Conservation (phyloP, 805 yeast genomes). For the Yarrowia sp. region DNA sequence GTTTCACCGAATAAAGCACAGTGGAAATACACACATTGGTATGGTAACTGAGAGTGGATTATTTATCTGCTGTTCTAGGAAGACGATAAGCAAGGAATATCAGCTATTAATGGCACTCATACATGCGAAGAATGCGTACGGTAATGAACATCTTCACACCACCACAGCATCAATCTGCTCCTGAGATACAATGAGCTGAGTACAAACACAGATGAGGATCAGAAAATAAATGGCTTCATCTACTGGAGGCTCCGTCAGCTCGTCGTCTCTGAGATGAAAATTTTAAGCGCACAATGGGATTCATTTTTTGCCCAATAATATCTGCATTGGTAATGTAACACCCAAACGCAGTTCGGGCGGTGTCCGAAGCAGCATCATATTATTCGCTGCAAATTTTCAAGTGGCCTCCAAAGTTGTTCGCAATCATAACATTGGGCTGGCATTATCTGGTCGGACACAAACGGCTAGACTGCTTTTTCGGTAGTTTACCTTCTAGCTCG, state of each 20-base stretch:
- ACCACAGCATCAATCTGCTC: too few relatives aligned
- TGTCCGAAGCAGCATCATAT: slow-evolving; percentile 1
- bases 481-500: background rate
- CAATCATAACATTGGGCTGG: background rate
- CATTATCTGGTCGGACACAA: background rate
- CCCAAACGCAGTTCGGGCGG: slow-evolving; percentile 5
- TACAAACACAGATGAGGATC: background rate
- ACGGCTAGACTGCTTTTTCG: background rate
- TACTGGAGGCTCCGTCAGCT: background rate
- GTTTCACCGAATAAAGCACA: too few relatives aligned
- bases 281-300: slow-evolving; percentile 27
- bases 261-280: background rate
- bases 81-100: too few relatives aligned
- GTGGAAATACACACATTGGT: too few relatives aligned
- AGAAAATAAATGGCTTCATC: background rate
- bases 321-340: slow-evolving; percentile 18
- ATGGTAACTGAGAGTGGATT: too few relatives aligned
- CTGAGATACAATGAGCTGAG: too few relatives aligned
- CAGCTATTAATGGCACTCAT: too few relatives aligned
- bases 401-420: background rate
- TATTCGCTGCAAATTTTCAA: background rate
- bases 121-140: too few relatives aligned
- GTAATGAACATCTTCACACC: too few relatives aligned
- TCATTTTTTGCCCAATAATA: slow-evolving; percentile 4
- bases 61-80: too few relatives aligned